Evolutionary conservation across 345 rosid genomes (phyloP), one percentile per base, ranked within the genome.

Genomic region (Syzygium jambos): DNA sequence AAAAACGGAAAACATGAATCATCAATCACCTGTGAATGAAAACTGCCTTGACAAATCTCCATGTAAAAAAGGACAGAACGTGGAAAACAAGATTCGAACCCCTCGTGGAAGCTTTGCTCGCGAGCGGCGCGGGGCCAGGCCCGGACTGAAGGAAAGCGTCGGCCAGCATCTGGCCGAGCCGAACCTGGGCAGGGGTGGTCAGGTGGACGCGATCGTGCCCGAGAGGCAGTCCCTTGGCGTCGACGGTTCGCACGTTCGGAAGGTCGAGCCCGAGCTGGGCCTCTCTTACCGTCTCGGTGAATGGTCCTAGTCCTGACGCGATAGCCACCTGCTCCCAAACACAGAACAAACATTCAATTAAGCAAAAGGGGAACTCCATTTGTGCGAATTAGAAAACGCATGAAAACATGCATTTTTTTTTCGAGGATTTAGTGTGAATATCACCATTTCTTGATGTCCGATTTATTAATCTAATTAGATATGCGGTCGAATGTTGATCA

Each of bases 121-220:
- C 43, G 52, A 49, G 54, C 43, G 30, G 9, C 11, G 52, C 2
- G 85, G 91, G 86, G 61, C 80, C 82, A 55, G 90, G 54, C 34
- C 2, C 34, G 84, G 88, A 89, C 49, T 41, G 87, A 38, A 92
- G 90, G 88, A 92, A 96, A 34, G 95, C 93, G 19, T 89, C 90
- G 6, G 95, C 95, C 90, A 97, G 84, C 94, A 89, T 94, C 57
- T 89, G 90, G 22, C 99, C 99, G 6, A 95, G 91, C 89, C 89
- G 92, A 43, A 95, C 98, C 92, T 95, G 95, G 34, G 95, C 87
- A 9, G 89, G 85, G 55, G 98, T 92, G 23, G 98, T 93, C 29
- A 97, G 93, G 90, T 97, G 99, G 86, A 95, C 91, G 73, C 90
- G 89, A 56, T 93, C 98, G 3, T 92, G 94, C 86, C 92, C 92